Percentiles rank a stretch among this genome's conserved stretches.
These are phyloP conservation scores for Detonula confervacea DNA, from an alignment of 352 stramenopile species.

Conservation along the genomic window DNA sequence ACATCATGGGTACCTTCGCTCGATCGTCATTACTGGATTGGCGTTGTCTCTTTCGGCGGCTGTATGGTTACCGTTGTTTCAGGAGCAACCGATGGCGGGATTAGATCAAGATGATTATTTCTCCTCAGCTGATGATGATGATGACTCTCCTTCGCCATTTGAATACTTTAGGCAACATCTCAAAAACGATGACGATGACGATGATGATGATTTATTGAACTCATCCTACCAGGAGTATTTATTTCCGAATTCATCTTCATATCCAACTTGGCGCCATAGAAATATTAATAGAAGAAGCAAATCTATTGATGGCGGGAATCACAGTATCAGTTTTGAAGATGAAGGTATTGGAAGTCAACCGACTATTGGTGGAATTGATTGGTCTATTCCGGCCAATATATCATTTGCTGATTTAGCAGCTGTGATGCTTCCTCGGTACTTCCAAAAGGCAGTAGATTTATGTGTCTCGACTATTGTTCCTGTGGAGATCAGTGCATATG, in stretches of 20 bases:
- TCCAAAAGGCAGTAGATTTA: constrained; percentile 48
- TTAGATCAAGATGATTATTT: not conserved
- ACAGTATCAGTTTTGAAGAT: no score
- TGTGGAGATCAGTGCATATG: no score
- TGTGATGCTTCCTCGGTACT: constrained; percentile 37
- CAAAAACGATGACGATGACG: not conserved
- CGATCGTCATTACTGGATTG: constrained; percentile 3
- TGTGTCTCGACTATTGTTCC: constrained; percentile 37
- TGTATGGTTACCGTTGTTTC: constrained; percentile 21
- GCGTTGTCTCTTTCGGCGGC: constrained; percentile 4
- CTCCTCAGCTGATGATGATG: not conserved
- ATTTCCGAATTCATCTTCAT: not conserved
- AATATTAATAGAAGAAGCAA: not conserved
- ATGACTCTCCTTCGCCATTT: not conserved
- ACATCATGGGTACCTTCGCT: not conserved
- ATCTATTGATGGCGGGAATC: not conserved
- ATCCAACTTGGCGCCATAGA: not conserved
- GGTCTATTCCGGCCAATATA: constrained; percentile 10
- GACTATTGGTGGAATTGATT: no score
- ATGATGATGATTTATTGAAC: not conserved
- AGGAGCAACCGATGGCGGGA: not conserved
- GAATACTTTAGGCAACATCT: not conserved
- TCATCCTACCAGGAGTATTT: not conserved
- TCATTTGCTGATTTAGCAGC: constrained; percentile 41
- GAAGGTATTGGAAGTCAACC: no score